These are phyloP conservation scores for Endothia cerciana DNA, from an alignment of 2,329 filamentous ascomycete genomes.

Conservation along the genomic window DNA sequence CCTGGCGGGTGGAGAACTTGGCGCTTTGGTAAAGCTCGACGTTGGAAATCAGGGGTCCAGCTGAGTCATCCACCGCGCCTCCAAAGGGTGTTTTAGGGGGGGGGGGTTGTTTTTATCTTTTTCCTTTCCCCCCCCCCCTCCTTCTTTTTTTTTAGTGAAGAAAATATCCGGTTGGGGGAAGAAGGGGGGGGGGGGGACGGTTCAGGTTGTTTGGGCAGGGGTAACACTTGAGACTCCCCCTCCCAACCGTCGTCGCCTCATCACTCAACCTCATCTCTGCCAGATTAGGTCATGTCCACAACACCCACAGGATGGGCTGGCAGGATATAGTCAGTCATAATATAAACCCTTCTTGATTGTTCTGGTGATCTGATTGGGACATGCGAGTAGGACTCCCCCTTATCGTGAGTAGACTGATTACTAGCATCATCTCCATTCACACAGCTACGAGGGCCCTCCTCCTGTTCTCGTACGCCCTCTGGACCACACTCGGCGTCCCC, in stretches of 20 bases:
- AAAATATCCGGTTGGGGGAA: too few species aligned
- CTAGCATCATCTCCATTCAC: not conserved
- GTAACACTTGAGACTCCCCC: too few species aligned
- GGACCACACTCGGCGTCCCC: constrained; percentile 26
- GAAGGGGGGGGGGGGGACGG: too few species aligned
- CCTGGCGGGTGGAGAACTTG: not conserved
- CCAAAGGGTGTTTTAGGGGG: not conserved
- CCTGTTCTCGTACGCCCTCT: constrained; percentile 34
- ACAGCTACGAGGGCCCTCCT: constrained; percentile 27
- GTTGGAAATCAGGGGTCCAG: constrained; percentile 19
- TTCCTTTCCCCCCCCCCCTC: not conserved
- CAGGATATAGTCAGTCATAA: too few species aligned
- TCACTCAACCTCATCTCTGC: too few species aligned
- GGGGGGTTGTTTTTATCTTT: not conserved
- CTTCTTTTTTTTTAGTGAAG: too few species aligned
- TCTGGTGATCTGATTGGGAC: not conserved
- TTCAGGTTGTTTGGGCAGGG: too few species aligned
- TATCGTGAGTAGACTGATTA: not conserved
- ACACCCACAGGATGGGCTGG: too few species aligned
- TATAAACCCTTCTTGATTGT: too few species aligned
- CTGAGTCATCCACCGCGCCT: too few species aligned
- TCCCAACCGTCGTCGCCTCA: too few species aligned
- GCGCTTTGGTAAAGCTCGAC: not conserved
- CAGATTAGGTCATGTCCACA: too few species aligned
- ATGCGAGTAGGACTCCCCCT: not conserved